Base-by-base conservation (phyloP, 306 rosid genomes). In the Medicago ruthenica region DNA sequence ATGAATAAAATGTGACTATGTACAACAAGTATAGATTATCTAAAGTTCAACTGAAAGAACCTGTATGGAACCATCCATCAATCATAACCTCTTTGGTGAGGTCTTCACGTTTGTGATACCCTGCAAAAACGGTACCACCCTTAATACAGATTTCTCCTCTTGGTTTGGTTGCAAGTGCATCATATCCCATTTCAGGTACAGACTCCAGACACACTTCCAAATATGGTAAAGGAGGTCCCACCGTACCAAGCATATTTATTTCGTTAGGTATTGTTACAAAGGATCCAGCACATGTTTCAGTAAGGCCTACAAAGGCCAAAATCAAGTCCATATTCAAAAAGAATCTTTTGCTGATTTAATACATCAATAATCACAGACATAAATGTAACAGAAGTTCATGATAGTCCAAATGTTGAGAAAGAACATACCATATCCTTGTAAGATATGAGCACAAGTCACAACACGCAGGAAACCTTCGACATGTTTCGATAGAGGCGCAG, bases 41-140 rank as follows among this genome's bases (percentile, higher is more conserved):
- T 18, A 24, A 73, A 68, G 12, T 8, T 34, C 16, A 78, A 42
- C 42, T 50, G 42, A 55, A 54, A 42, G 51, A 75, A 93, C 98
- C 98, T 81, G 98, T 91, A 63, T 94, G 98, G 83, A 94, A 94
- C 97, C 98, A 94, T 39, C 92, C 98, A 82, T 90, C 90, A 2
- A 84, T 12, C 85, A 87, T 15, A 76, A 83, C 98, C 82, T 94
- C 98, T 66, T 84, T 67, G 8, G 97, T 91, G 79, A 94, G 97
- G 82, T 94, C 98, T 76, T 91, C 96, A 15, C 96, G 89, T 83
- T 94, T 94, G 79, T 82, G 71, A 84, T 91, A 91, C 54, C 98
- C 98, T 13, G 96, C 82, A 87, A 91, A 94, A 61, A 94, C 51
- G 2, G 93, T 78, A 12, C 66, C 79, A 77, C 96, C 97, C 79